Evolutionary conservation across 306 rosid species (phyloP).

Genomic region (Albizia julibrissin): DNA sequence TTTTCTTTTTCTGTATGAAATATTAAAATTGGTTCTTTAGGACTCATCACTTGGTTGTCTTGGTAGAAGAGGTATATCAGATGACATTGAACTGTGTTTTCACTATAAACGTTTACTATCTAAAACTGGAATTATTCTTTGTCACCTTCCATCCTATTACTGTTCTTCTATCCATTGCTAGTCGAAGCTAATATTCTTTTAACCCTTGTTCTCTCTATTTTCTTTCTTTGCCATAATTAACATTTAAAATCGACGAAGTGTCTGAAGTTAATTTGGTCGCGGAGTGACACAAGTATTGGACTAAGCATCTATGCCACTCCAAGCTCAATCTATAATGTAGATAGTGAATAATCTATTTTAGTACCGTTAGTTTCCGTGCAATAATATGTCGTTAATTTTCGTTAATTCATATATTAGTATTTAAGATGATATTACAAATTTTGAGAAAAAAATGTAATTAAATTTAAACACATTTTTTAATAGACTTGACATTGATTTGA

Average conservation of each 20-base stretch:
- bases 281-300: background rate
- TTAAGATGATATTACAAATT: background rate
- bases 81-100: background rate
- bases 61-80: background rate
- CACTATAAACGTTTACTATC: background rate
- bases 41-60: background rate
- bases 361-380: background rate
- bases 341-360: background rate
- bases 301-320: background rate
- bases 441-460: background rate
- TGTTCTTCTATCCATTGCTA: background rate
- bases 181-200: background rate
- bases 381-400: background rate
- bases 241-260: background rate
- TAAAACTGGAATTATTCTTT: background rate
- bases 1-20: background rate
- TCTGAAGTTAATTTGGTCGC: background rate
- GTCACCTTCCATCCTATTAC: background rate
- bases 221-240: background rate
- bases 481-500: background rate
- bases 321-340: background rate
- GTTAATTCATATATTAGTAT: background rate
- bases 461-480: background rate
- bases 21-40: background rate
- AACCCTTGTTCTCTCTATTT: background rate